phyloP scores from a whole-genome alignment of 208 protist species.

The Crithidia thermophila region DNA sequence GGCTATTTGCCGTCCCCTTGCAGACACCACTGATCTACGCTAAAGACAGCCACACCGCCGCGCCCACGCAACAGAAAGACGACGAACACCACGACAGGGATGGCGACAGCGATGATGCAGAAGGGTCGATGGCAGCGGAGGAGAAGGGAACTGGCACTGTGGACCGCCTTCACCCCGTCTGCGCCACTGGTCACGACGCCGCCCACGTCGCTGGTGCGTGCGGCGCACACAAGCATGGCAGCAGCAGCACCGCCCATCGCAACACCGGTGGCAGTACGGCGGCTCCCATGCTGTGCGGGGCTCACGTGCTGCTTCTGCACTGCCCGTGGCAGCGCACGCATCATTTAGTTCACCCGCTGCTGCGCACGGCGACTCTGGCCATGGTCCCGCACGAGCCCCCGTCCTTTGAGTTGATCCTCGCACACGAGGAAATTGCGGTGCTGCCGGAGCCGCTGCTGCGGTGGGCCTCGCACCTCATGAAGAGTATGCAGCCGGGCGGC shows the following conservation, averaged over 20 bases:
- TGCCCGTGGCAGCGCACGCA: conserved; percentile 42
- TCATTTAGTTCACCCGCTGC: conserved; percentile 61
- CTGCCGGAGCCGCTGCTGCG: conserved; percentile 33
- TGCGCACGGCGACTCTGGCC: conserved; percentile 25
- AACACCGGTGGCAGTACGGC: too few relatives aligned
- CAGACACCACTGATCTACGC: conserved; percentile 46
- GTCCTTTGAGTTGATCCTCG: conserved; percentile 32
- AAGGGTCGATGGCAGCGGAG: background rate
- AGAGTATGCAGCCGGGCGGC: conserved; percentile 29
- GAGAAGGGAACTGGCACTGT: background rate
- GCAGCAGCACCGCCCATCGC: too few relatives aligned
- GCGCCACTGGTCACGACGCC: background rate
- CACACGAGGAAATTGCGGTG: conserved; percentile 35
- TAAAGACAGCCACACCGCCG: too few relatives aligned
- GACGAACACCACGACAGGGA: too few relatives aligned
- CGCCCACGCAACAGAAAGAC: too few relatives aligned
- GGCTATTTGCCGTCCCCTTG: conserved; percentile 54
- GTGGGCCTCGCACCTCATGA: conserved; percentile 29
- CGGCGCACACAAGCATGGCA: too few relatives aligned
- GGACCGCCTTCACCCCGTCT: conserved; percentile 23
- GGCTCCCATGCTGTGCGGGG: too few relatives aligned
- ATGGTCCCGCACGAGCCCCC: conserved; percentile 27
- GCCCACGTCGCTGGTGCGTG: background rate
- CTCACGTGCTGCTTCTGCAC: conserved; percentile 50
- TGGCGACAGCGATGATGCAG: too few relatives aligned